Percentiles rank a stretch among this genome's conserved stretches.
Evolutionary conservation across 768 basidiomycete species (phyloP).

Genomic region (Lyophyllum decastes): DNA sequence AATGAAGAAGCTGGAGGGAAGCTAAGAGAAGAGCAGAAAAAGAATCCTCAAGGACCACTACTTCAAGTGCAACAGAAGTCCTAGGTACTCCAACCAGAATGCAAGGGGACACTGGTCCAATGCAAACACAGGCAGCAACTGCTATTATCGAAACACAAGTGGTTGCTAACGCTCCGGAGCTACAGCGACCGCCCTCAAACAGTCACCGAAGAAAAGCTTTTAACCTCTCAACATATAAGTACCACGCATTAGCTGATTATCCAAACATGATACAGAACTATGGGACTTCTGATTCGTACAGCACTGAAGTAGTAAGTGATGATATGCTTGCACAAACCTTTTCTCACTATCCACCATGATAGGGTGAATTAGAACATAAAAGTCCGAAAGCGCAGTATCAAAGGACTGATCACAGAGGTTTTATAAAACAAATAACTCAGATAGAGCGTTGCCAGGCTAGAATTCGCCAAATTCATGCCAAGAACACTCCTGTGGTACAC

Average conservation of each 20-base stretch:
- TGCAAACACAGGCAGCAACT: no score
- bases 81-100: no score
- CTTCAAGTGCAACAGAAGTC: no score
- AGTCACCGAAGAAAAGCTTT: constrained; percentile 19
- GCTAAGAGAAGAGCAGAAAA: not conserved
- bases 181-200: no score
- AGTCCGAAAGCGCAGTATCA: not conserved
- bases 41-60: no score
- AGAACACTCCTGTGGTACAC: not conserved
- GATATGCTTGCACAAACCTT: not conserved
- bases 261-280: not conserved
- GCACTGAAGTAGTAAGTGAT: not conserved
- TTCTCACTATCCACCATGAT: no score
- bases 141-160: no score
- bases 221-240: constrained; percentile 2
- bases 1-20: not conserved
- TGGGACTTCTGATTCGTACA: not conserved
- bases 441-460: not conserved
- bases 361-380: not conserved
- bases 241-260: not conserved
- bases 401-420: not conserved
- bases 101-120: no score
- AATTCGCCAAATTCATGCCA: not conserved
- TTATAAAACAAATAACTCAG: not conserved
- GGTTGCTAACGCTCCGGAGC: no score